Evolutionary conservation across 2,329 filamentous ascomycete genomes (phyloP), one percentile per base, ranked within the genome.

Genomic region (Daldinia sp.): DNA sequence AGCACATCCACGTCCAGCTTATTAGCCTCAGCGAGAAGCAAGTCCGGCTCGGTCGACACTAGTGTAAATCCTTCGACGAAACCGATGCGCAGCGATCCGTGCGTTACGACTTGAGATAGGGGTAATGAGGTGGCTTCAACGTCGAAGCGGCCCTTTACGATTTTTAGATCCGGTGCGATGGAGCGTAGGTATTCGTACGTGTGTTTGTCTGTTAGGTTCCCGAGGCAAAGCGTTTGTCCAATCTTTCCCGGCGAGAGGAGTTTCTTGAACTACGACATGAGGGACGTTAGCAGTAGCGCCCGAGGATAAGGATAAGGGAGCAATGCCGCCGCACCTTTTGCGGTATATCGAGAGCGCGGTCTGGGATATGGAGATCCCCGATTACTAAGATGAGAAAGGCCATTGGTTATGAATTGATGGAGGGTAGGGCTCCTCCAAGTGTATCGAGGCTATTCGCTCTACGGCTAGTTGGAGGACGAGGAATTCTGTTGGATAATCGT

Each of bases 341-440:
- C 62, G 93, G 93, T 73, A 97, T 94, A 78, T 96, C 93, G 68
- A 95, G 88, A 72, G 93, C 93, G 77, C 93, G 86, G 79, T 97
- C 93, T 72, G 93, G 93, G 79, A 97, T 96, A 82, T 96, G 93
- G 56, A 97, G 87, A 81, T 97, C 93, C 77, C 93, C 93, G 71
- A 97, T 92, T 75, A 95, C 92, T 76, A 97, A 87, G 75, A 96
- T 93, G 70, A 97, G 85, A 80, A 94, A 92, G 68, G 93, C 92
- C 82, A 94, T 93, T 83, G 87, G 90, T 72, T 60, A 53, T 60
- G 55, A 21, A 23, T 52, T 54, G 11, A 32, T 37, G 13, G 50
- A 56, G 25, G 43, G 4, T 19, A 3, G 9, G 34, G 9, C 21
- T 62, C 37, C 21, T 29, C 25, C 6, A 4, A 8, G 7, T 48